Evolutionary conservation across 2,329 filamentous ascomycete species (phyloP).

Genomic region (Claviceps sp.): DNA sequence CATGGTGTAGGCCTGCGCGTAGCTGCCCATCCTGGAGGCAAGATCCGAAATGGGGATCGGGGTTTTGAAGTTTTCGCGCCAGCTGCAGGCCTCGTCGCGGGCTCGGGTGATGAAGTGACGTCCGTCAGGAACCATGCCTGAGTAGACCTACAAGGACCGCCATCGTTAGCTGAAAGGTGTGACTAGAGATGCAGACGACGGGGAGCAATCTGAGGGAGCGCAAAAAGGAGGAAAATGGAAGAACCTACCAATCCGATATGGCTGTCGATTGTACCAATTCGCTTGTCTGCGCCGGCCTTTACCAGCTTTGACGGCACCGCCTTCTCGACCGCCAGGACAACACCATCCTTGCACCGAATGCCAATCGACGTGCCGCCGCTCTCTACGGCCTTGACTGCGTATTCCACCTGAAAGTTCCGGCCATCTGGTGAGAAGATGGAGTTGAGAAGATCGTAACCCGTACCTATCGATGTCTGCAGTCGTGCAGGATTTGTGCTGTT

Average conservation of each 20-base stretch:
- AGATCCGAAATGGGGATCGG: constrained; percentile 83
- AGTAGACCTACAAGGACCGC: constrained; percentile 58
- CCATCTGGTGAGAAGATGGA: constrained; percentile 99
- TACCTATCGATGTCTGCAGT: constrained; percentile 91
- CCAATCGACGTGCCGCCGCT: constrained; percentile 93
- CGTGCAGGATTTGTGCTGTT: neutral
- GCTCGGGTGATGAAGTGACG: constrained; percentile 90
- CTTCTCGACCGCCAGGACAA: constrained; percentile 94
- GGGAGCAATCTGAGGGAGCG: neutral
- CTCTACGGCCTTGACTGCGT: constrained; percentile 96
- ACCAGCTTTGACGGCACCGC: constrained; percentile 89
- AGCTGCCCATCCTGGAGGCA: constrained; percentile 85
- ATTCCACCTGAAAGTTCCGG: constrained; percentile 98
- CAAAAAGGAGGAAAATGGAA: neutral
- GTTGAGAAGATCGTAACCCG: constrained; percentile 97
- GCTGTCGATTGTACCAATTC: constrained; percentile 87
- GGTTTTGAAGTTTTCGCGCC: constrained; percentile 88
- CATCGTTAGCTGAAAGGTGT: neutral
- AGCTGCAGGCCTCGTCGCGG: constrained; percentile 81
- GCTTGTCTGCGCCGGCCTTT: constrained; percentile 91
- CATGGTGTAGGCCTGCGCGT: constrained; percentile 93
- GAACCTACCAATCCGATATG: constrained; percentile 78
- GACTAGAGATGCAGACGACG: too few species aligned
- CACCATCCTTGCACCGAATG: constrained; percentile 92
- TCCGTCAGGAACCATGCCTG: constrained; percentile 87